Conservation (phyloP, 1,284 basidiomycete genomes). For the Erythrobasidium hasegawianum region DNA sequence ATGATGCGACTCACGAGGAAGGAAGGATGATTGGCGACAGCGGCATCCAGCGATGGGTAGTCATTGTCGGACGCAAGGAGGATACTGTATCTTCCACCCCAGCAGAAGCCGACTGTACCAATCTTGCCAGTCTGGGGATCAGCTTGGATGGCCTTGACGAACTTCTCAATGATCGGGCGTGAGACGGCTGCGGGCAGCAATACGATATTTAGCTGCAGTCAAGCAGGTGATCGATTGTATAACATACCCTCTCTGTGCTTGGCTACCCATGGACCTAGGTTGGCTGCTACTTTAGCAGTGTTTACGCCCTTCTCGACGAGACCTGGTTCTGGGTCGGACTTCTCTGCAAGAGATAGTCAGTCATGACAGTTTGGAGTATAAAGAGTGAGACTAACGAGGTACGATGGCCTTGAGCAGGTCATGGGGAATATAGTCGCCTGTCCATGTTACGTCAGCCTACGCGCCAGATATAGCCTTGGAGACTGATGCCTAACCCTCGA, state of each 20-base stretch:
- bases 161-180: slow-evolving; percentile 47
- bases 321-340: slow-evolving; percentile 25
- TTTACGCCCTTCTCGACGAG: slow-evolving; percentile 21
- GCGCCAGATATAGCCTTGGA: neutral
- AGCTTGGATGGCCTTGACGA: slow-evolving; percentile 45
- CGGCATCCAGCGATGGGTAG: slow-evolving; percentile 32
- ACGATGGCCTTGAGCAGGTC: slow-evolving; percentile 31
- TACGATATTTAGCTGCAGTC: neutral
- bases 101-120: slow-evolving; percentile 44
- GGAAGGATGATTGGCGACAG: slow-evolving; percentile 34
- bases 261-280: slow-evolving; percentile 40
- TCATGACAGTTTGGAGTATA: neutral
- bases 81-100: slow-evolving; percentile 40
- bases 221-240: neutral
- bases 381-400: slow-evolving; percentile 6
- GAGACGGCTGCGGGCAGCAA: slow-evolving; percentile 39
- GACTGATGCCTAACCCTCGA: slow-evolving; percentile 20
- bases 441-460: neutral
- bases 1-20: slow-evolving; percentile 3
- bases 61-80: slow-evolving; percentile 36
- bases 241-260: slow-evolving; percentile 46
- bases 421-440: slow-evolving; percentile 31
- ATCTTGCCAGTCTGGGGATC: slow-evolving; percentile 47
- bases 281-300: slow-evolving; percentile 26
- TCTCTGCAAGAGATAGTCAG: neutral